phyloP scores from a whole-genome alignment of 805 yeast species.

The Candida ovalis region DNA sequence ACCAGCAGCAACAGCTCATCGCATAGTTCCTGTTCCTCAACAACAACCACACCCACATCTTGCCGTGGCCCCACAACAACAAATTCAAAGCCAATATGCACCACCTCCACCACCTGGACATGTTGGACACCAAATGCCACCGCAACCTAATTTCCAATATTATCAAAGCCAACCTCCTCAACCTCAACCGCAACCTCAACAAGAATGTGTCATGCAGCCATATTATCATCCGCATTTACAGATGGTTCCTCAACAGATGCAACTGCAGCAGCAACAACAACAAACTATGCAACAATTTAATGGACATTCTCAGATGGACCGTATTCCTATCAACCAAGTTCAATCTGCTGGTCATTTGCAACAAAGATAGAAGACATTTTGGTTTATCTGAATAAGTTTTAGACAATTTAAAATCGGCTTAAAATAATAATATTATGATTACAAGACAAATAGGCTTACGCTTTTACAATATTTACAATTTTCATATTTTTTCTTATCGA shows the following conservation, averaged over 20 bases:
- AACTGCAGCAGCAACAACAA: background rate
- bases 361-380: background rate
- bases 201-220: conserved; percentile 2
- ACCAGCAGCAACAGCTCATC: background rate
- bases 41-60: background rate
- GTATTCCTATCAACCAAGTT: background rate
- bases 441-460: too few species aligned
- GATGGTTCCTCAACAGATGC: background rate
- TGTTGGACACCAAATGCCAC: background rate
- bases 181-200: conserved; percentile 10
- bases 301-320: background rate
- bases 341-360: background rate
- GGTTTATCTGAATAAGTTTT: background rate
- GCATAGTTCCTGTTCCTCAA: background rate
- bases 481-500: background rate
- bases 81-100: background rate
- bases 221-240: background rate
- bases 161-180: conserved; percentile 9
- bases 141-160: conserved; percentile 1
- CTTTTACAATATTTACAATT: too few species aligned
- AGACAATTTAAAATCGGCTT: background rate
- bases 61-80: background rate
- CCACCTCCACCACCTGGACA: conserved; percentile 1
- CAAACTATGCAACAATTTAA: background rate
- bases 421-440: too few species aligned